Evolutionary conservation across 129 eudicot genomes (phyloP).

Genomic region (Pseudognaphalium luteoalbum): DNA sequence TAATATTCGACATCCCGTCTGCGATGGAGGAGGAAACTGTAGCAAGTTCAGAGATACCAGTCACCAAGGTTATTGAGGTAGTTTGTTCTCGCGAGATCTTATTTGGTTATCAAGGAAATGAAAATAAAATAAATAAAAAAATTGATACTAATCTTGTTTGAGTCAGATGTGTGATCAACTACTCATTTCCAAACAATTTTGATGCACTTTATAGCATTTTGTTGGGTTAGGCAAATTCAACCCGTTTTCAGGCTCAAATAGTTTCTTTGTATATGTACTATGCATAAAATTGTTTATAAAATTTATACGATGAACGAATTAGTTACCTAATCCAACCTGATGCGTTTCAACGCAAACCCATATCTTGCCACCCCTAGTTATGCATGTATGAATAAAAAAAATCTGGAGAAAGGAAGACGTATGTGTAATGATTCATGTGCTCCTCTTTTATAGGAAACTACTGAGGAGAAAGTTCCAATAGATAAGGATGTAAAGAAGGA

Average conservation of each 20-base stretch:
- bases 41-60: constrained; percentile 55
- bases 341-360: not conserved
- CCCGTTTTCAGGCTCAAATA: not conserved
- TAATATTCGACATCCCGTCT: constrained; percentile 10
- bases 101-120: not conserved
- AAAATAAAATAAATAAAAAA: not conserved
- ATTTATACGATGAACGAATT: not conserved
- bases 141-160: not conserved
- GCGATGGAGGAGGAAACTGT: constrained; percentile 61
- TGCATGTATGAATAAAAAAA: not conserved
- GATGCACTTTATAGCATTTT: not conserved
- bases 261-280: not conserved
- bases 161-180: constrained; percentile 20
- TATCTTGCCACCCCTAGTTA: not conserved
- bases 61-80: constrained; percentile 56
- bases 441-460: constrained; percentile 33
- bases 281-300: not conserved
- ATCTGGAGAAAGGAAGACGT: not conserved
- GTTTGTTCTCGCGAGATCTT: not conserved
- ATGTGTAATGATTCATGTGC: constrained; percentile 1
- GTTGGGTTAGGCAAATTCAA: not conserved
- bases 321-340: not conserved
- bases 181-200: not conserved
- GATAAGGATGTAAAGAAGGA: constrained; percentile 55
- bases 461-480: constrained; percentile 20